phyloP scores from a whole-genome alignment of 2,329 filamentous ascomycete species.

The Albophoma yamanashiensis region DNA sequence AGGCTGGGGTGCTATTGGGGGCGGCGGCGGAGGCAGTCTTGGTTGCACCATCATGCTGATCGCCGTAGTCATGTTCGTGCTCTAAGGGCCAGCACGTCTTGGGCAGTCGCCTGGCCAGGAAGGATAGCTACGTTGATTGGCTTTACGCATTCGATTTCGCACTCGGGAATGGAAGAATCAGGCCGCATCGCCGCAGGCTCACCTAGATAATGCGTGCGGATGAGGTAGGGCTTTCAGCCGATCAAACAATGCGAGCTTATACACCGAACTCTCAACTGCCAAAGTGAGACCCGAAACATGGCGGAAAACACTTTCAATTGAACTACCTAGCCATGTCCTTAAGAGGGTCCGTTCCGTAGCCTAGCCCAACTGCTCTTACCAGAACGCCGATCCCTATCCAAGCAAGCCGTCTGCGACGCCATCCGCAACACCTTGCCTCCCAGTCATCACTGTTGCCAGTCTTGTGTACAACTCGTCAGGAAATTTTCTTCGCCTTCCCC shows the following conservation, averaged over 20 bases:
- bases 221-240: not conserved
- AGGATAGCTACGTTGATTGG: not conserved
- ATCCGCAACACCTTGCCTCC: not conserved
- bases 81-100: conserved; percentile 10
- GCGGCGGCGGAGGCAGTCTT: conserved; percentile 20
- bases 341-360: not conserved
- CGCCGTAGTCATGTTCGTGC: conserved; percentile 19
- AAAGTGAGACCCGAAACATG: not conserved
- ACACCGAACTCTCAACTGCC: not conserved
- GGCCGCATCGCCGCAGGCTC: not conserved
- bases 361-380: not conserved
- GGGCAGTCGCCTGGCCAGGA: not conserved
- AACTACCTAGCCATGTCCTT: not conserved
- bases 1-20: conserved; percentile 14
- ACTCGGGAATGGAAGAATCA: not conserved
- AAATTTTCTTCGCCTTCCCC: not conserved
- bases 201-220: not conserved
- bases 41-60: conserved; percentile 25
- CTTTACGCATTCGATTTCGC: not conserved
- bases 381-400: not conserved
- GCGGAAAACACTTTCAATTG: not conserved
- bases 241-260: not conserved
- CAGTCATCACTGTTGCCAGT: not conserved
- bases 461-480: not conserved
- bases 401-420: not conserved